phyloP scores from a whole-genome alignment of 305 asterid species.

The Fraxinus floribunda region DNA sequence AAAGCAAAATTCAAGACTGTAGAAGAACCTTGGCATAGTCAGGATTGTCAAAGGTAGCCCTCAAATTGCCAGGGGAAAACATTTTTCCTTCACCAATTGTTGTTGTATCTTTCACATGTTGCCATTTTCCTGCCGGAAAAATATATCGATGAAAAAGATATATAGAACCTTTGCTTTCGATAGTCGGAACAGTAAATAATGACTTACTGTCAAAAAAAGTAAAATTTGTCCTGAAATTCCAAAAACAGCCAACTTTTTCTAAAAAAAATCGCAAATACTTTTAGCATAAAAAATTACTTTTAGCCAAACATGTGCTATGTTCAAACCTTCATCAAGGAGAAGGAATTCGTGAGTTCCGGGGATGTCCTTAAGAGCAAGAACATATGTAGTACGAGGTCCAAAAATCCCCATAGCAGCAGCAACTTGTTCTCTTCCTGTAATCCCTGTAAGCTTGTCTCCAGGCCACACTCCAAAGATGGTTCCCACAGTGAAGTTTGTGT shows the following conservation, averaged over 20 bases:
- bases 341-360: slow-evolving; percentile 98
- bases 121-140: slow-evolving; percentile 78
- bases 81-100: slow-evolving; percentile 92
- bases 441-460: slow-evolving; percentile 89
- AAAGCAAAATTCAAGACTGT: background rate
- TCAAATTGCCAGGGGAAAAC: slow-evolving; percentile 66
- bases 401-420: slow-evolving; percentile 99
- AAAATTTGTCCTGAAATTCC: background rate
- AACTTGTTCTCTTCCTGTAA: slow-evolving; percentile 83
- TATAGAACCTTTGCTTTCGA: background rate
- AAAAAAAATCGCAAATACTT: background rate
- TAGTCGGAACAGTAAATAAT: background rate
- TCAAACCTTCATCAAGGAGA: slow-evolving; percentile 85
- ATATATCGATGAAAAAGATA: background rate
- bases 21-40: slow-evolving; percentile 53
- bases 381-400: slow-evolving; percentile 92
- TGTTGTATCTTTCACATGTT: slow-evolving; percentile 90
- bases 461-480: slow-evolving; percentile 99
- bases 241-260: background rate
- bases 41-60: slow-evolving; percentile 63
- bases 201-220: background rate
- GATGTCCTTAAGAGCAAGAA: slow-evolving; percentile 79
- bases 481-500: slow-evolving; percentile 95
- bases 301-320: background rate
- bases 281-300: background rate